A percentile compares a stretch with the other conserved stretches of the same genome.
phyloP scores from a whole-genome alignment of 805 yeast species.

The Candida ipomoeae region DNA sequence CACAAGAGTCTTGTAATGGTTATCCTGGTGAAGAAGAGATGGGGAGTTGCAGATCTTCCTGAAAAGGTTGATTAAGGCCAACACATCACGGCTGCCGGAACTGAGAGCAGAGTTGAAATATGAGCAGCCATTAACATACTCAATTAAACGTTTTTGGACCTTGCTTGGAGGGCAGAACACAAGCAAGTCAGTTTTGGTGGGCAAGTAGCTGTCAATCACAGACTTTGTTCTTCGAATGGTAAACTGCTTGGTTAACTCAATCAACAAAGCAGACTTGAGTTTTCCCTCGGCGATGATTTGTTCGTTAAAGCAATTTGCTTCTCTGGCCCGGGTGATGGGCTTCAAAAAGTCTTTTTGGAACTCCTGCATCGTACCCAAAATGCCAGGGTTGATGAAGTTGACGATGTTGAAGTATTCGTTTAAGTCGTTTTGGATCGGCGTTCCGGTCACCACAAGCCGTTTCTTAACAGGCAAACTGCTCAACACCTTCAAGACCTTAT shows the following conservation, averaged over 20 bases:
- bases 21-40: conserved; percentile 50
- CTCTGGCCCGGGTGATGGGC: conserved; percentile 74
- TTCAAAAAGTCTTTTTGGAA: conserved; percentile 59
- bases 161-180: conserved; percentile 74
- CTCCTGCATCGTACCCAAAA: conserved; percentile 57
- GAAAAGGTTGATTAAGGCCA: conserved; percentile 67
- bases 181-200: conserved; percentile 71
- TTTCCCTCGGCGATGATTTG: conserved; percentile 53
- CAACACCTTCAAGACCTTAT: conserved; percentile 66
- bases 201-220: conserved; percentile 53
- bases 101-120: conserved; percentile 29
- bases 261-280: conserved; percentile 57
- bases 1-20: conserved; percentile 17
- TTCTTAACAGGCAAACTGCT: conserved; percentile 50
- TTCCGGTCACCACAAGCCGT: conserved; percentile 74
- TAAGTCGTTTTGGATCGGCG: conserved; percentile 92
- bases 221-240: conserved; percentile 69
- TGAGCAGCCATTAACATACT: conserved; percentile 41
- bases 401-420: conserved; percentile 75
- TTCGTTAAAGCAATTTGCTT: conserved; percentile 48
- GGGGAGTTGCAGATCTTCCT: conserved; percentile 87
- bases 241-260: conserved; percentile 59
- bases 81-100: conserved; percentile 37
- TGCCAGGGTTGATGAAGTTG: conserved; percentile 81
- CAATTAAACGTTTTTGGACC: conserved; percentile 54